Evolutionary conservation across 108 stramenopile species (phyloP).

Genomic region (Cyclotella distinguenda): DNA sequence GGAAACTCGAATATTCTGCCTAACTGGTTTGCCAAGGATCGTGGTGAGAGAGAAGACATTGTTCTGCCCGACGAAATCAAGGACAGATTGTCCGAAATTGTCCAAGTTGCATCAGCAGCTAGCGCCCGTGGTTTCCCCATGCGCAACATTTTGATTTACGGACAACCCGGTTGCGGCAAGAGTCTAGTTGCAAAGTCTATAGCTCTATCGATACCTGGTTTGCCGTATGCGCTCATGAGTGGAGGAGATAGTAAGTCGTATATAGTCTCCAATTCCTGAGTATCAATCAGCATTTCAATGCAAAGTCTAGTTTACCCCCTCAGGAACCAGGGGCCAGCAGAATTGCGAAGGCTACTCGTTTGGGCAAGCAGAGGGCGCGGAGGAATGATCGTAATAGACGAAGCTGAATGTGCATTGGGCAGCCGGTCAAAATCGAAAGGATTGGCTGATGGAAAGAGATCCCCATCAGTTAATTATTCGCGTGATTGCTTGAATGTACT

Average conservation of each 20-base stretch:
- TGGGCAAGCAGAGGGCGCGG: conserved; percentile 75
- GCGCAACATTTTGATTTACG: conserved; percentile 77
- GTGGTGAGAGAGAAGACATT: conserved; percentile 14
- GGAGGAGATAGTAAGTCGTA: conserved; percentile 66
- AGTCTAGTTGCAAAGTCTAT: conserved; percentile 81
- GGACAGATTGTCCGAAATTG: conserved; percentile 29
- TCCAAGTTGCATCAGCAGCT: conserved; percentile 35
- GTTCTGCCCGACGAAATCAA: conserved; percentile 29
- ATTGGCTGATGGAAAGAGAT: background rate
- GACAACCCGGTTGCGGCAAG: conserved; percentile 84
- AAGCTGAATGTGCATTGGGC: conserved; percentile 80
- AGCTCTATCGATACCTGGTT: conserved; percentile 55
- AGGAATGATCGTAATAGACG: conserved; percentile 85
- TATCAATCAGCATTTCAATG: background rate
- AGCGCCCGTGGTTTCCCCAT: conserved; percentile 55
- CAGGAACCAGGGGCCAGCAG: conserved; percentile 77
- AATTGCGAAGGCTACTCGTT: conserved; percentile 76
- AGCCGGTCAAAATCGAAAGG: conserved; percentile 24
- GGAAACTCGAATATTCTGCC: conserved; percentile 24
- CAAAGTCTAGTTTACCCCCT: conserved; percentile 28
- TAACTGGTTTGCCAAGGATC: conserved; percentile 3
- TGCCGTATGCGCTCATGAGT: conserved; percentile 85
- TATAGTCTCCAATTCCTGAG: background rate
- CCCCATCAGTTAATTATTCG: conserved; percentile 21
- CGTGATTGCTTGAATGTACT: conserved; percentile 63